Evolutionary conservation across 2,329 filamentous ascomycete species (phyloP), one percentile per base, ranked within the genome.

Genomic region (Leptographium radiaticola): DNA sequence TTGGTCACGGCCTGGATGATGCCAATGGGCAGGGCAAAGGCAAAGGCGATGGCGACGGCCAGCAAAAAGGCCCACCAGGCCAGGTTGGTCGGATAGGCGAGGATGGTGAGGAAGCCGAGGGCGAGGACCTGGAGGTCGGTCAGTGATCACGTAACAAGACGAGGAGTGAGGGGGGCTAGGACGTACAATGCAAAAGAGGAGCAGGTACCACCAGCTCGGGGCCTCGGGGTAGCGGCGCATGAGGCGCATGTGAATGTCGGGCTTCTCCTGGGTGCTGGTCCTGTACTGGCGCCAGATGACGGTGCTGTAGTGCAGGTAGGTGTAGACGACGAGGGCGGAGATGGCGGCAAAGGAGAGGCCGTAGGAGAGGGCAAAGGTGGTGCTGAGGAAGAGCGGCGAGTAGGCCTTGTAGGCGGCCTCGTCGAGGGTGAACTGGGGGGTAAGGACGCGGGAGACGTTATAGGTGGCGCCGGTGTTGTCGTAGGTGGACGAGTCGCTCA

Each of bases 311-410:
- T 86, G 80, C 5, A 89, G 69, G 57, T 71, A 78, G 0, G 80
- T 84, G 62, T 88, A 80, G 0, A 86, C 75, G n/a, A 89, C 67
- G 1, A 89, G 73, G 0, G 84, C 77, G 0, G 84, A 71, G 43
- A 88, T 85, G 50, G 83, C 77, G 4, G 86, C 85, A 62, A 89
- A 89, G 0, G 81, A 86, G 2, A 88, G 68, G 0, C 84, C 86
- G 60, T 88, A 89, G 0, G 76, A 74, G 55, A 88, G 68, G 57
- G 82, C 76, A 63, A 87, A 88, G 0, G 84, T 85, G 1, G 84
- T 87, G 58, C 83, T 86, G 50, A 88, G 71, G 60, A 84, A 87
- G 5, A 86, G 66, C 0, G 81, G 83, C 4, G 81, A 87, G 61
- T 88, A 88, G 1, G 70, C 71, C 59, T 80, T 69, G 65, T 88